phyloP scores from a whole-genome alignment of 1,284 basidiomycete genomes.

The Coriolopsis trogii region DNA sequence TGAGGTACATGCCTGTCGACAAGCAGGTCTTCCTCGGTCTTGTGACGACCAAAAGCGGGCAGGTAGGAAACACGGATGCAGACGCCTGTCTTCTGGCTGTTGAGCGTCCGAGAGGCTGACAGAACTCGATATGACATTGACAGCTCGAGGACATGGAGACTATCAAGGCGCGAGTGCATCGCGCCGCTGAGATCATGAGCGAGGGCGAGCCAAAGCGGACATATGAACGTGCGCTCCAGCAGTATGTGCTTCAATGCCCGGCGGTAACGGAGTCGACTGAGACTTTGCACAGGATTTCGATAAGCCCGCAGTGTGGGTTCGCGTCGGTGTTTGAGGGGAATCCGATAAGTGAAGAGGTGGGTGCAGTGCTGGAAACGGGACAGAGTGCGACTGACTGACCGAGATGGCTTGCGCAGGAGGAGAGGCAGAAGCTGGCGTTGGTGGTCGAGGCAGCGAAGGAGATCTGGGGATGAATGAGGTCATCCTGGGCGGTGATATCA shows the following conservation, averaged over 20 bases:
- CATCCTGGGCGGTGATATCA: slow-evolving; percentile 4
- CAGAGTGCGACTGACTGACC: not conserved
- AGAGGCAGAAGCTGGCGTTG: slow-evolving; percentile 49
- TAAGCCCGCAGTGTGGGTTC: slow-evolving; percentile 79
- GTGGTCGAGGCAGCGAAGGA: slow-evolving; percentile 54
- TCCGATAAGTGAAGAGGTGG: slow-evolving; percentile 57
- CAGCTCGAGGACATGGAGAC: slow-evolving; percentile 62
- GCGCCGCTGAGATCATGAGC: slow-evolving; percentile 63
- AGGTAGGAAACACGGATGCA: slow-evolving; percentile 38
- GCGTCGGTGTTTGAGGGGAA: slow-evolving; percentile 71
- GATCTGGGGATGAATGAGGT: slow-evolving; percentile 43
- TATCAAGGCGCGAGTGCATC: slow-evolving; percentile 59
- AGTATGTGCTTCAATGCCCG: slow-evolving; percentile 39
- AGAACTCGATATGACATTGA: slow-evolving; percentile 1
- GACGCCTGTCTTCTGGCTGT: too few relatives aligned
- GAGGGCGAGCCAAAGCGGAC: slow-evolving; percentile 53
- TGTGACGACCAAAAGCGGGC: slow-evolving; percentile 70
- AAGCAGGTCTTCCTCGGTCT: slow-evolving; percentile 78
- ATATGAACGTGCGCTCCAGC: slow-evolving; percentile 55
- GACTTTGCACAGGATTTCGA: slow-evolving; percentile 49
- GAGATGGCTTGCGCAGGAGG: slow-evolving; percentile 22
- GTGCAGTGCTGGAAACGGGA: slow-evolving; percentile 16
- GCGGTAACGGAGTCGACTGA: slow-evolving; percentile 2
- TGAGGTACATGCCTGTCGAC: slow-evolving; percentile 64
- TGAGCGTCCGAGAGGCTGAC: slow-evolving; percentile 5